Base-by-base conservation (phyloP, 257 asterid species). In the Nicotiana tabacum region DNA sequence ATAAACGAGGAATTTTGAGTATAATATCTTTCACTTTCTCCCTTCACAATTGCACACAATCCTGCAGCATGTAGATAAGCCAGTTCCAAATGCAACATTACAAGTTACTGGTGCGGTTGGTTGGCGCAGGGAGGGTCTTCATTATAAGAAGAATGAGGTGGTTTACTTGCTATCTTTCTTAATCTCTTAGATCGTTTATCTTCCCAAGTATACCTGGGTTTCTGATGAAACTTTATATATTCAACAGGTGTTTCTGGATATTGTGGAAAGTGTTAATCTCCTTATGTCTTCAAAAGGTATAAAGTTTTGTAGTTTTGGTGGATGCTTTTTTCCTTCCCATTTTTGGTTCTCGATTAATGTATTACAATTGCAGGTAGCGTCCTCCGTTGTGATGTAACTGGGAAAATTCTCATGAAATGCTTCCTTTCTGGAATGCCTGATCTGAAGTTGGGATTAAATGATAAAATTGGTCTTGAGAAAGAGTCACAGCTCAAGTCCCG, bases 41-140 rank as follows among this genome's bases (percentile, higher is more conserved):
- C 24, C 80, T 27, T 74, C 27, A 48, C 43, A 48, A 74, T 51
- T 37, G 62, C 48, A 74, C 80, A 74, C 2, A 74, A 84, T 84
- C 67, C 65, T 86, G 85, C 89, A 96, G 99, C 85, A 96, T 87
- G 81, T 93, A 77, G 99, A 96, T 85, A 96, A 87, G 87, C 98
- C 98, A 83, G 97, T 94, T 61, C 98, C 99, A 57, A 96, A 96
- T 91, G 99, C 99, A 69, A 96, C 99, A 83, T 89, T 96, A 82
- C 99, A 94, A 92, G 99, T 94, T 84, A 94, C 99, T 77, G 99
- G 99, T 85, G 99, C 99, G 82, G 99, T 96, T 89, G 99, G 99
- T 81, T 96, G 99, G 99, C 97, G 98, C 43, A 90, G 99, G 88
- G 98, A 96, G 89, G 99, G 99, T 74, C 98, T 96, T 83, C 90